A percentile compares a stretch with the other conserved stretches of the same genome.
phyloP scores from a whole-genome alignment of 805 yeast species.

The Teunomyces atbi region DNA sequence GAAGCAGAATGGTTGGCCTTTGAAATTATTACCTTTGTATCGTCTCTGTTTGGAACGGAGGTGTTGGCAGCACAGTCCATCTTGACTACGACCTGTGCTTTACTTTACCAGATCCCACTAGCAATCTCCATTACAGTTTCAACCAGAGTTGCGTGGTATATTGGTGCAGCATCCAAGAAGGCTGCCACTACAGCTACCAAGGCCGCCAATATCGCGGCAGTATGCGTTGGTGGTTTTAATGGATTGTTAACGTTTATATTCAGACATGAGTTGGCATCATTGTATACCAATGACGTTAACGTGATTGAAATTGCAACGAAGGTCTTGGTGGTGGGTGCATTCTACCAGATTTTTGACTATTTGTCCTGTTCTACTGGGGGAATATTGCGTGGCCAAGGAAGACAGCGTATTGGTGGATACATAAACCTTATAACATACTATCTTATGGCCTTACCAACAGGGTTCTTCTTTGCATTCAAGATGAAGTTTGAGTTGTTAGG shows the following conservation, averaged over 20 bases:
- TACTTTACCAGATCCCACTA: constrained; percentile 72
- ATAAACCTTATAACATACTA: constrained; percentile 50
- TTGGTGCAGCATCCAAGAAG: constrained; percentile 59
- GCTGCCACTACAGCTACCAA: constrained; percentile 36
- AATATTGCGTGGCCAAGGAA: constrained; percentile 55
- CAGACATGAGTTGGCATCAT: constrained; percentile 36
- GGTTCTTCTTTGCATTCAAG: constrained; percentile 43
- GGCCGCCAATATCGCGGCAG: constrained; percentile 35
- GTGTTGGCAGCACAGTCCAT: constrained; percentile 74
- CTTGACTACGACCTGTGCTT: constrained; percentile 63
- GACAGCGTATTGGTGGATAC: constrained; percentile 56
- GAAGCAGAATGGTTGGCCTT: constrained; percentile 79
- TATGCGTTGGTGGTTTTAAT: constrained; percentile 34
- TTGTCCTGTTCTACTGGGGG: constrained; percentile 52
- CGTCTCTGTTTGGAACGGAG: constrained; percentile 65
- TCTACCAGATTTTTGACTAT: constrained; percentile 54
- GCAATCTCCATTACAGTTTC: constrained; percentile 74
- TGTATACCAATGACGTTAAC: constrained; percentile 40
- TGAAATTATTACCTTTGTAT: constrained; percentile 67
- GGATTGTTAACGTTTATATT: constrained; percentile 37
- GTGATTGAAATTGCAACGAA: constrained; percentile 38
- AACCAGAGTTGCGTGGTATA: constrained; percentile 72
- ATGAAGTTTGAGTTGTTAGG: constrained; percentile 41
- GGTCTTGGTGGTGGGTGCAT: constrained; percentile 45
- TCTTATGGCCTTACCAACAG: constrained; percentile 48